These are phyloP conservation scores for Vicia sativa DNA, from an alignment of 306 rosid species.

Conservation along the genomic window DNA sequence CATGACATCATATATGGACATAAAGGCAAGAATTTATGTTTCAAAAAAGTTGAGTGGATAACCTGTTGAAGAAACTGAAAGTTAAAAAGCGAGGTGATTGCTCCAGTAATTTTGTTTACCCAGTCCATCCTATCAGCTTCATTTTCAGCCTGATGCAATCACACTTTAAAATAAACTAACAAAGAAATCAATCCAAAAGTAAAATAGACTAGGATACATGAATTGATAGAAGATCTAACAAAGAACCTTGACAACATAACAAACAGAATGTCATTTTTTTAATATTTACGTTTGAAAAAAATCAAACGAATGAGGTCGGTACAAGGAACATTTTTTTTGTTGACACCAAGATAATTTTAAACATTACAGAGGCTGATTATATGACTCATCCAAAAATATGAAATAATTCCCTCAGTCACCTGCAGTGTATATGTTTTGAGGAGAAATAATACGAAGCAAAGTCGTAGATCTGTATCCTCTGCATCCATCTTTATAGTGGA, in stretches of 20 bases:
- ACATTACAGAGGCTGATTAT: conserved; percentile 6
- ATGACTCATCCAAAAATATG: conserved; percentile 22
- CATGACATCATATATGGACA: conserved; percentile 29
- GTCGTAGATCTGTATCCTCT: conserved; percentile 89
- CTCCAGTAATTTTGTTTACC: conserved; percentile 82
- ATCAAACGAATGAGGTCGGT: conserved; percentile 21
- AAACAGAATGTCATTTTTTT: conserved; percentile 14
- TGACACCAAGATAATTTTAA: conserved; percentile 20
- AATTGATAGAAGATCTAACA: conserved; percentile 2
- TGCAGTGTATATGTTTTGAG: conserved; percentile 74
- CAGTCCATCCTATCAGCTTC: conserved; percentile 98
- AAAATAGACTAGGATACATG: conserved; percentile 18
- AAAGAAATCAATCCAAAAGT: conserved; percentile 22
- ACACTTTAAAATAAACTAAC: conserved; percentile 32
- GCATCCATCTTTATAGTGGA: conserved; percentile 95
- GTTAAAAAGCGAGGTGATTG: conserved; percentile 74
- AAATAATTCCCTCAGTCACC: conserved; percentile 58
- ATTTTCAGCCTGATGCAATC: conserved; percentile 83
- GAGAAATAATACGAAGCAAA: conserved; percentile 98
- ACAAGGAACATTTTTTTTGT: background rate
- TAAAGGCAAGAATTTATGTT: conserved; percentile 25
- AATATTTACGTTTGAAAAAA: background rate
- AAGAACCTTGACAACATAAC: conserved; percentile 15
- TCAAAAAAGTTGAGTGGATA: conserved; percentile 28
- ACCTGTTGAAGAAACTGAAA: conserved; percentile 93